Evolutionary conservation across 179 eudicot genomes (phyloP).

Genomic region (Pouteria campechiana): DNA sequence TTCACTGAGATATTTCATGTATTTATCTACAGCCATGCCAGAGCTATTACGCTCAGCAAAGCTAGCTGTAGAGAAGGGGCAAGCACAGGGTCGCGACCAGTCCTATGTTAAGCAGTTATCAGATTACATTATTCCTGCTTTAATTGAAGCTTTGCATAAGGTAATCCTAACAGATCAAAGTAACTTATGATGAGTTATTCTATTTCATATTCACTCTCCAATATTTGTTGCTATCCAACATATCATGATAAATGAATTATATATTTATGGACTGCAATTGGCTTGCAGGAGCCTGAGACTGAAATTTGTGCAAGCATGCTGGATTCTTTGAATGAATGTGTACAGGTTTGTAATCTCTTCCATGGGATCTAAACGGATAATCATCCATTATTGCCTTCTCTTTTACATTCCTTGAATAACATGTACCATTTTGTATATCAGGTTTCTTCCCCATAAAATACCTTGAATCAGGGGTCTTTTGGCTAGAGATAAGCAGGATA

Average conservation of each 20-base stretch:
- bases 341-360: conserved; percentile 51
- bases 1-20: background rate
- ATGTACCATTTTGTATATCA: too few species aligned
- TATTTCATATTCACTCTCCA: too few species aligned
- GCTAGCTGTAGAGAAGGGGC: conserved; percentile 86
- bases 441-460: too few species aligned
- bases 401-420: too few species aligned
- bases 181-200: too few species aligned
- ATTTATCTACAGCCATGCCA: conserved; percentile 69
- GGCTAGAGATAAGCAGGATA: too few species aligned
- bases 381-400: too few species aligned
- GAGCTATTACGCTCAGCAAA: conserved; percentile 89
- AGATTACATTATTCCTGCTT: conserved; percentile 77
- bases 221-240: too few species aligned
- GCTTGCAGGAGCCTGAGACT: conserved; percentile 87
- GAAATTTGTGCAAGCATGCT: conserved; percentile 92
- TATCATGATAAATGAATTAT: too few species aligned
- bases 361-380: too few species aligned
- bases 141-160: conserved; percentile 97
- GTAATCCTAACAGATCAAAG: too few species aligned
- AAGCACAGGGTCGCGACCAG: conserved; percentile 83
- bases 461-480: too few species aligned
- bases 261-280: conserved; percentile 2
- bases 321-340: conserved; percentile 87
- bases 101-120: conserved; percentile 84